These are phyloP conservation scores for Eucalyptus tenuipes DNA, from an alignment of 345 rosid species.

Conservation along the genomic window DNA sequence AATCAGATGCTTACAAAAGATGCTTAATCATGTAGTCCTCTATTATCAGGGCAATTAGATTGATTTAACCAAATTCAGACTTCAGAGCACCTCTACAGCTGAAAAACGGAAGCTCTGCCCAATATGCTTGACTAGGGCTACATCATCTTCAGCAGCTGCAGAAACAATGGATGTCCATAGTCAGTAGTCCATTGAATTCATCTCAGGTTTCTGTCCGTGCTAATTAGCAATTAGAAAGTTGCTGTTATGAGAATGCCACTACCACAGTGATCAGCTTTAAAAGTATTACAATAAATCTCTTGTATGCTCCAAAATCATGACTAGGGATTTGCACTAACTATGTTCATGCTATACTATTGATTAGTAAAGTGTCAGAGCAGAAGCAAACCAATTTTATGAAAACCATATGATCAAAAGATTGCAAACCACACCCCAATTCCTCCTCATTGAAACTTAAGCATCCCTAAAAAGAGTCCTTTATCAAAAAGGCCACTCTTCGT, in stretches of 20 bases:
- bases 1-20: neutral
- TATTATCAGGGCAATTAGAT: neutral
- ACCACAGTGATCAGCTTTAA: neutral
- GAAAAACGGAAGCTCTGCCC: constrained; percentile 85
- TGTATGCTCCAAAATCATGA: neutral
- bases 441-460: neutral
- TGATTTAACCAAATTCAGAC: neutral
- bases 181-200: neutral
- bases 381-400: neutral
- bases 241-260: neutral
- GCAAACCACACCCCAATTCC: neutral
- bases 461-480: neutral
- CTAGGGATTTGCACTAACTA: neutral
- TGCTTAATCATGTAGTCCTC: neutral
- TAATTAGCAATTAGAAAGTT: neutral
- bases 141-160: constrained; percentile 82
- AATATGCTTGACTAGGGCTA: constrained; percentile 62
- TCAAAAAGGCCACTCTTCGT: neutral
- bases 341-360: neutral
- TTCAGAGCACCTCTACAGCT: constrained; percentile 49
- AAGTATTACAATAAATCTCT: neutral
- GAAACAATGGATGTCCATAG: neutral
- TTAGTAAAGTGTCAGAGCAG: neutral
- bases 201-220: neutral
- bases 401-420: neutral